A percentile compares a stretch with the other conserved stretches of the same genome.
These are phyloP conservation scores for Xylaria intraflava DNA, from an alignment of 495 filamentous ascomycete genomes.

Conservation along the genomic window DNA sequence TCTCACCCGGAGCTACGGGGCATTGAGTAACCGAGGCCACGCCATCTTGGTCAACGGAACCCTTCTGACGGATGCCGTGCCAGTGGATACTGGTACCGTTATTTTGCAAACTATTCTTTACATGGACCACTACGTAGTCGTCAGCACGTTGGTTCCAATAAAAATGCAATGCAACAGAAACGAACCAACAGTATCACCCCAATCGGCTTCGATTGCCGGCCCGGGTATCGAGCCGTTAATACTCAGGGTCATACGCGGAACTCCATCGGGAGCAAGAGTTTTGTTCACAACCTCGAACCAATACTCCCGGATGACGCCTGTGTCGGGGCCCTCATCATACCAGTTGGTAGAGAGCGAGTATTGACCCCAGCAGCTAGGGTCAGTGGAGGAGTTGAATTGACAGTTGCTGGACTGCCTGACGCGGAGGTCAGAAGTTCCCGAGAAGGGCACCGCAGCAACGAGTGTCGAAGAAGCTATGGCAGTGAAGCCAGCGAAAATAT, in stretches of 20 bases:
- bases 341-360: constrained; percentile 24
- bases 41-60: constrained; percentile 34
- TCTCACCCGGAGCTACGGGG: constrained; percentile 40
- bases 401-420: constrained; percentile 13
- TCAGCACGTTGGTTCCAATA: constrained; percentile 1
- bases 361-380: constrained; percentile 22
- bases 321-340: constrained; percentile 29
- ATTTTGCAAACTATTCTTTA: constrained; percentile 24
- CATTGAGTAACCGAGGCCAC: constrained; percentile 44
- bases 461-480: constrained; percentile 6
- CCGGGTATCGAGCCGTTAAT: constrained; percentile 43
- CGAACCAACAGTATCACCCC: constrained; percentile 40
- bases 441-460: constrained; percentile 4
- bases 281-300: constrained; percentile 39
- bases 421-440: not conserved
- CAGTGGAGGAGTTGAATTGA: constrained; percentile 16
- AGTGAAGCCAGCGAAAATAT: constrained; percentile 6
- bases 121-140: constrained; percentile 16
- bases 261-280: constrained; percentile 45
- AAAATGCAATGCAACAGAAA: not conserved
- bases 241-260: constrained; percentile 31
- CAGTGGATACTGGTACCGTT: constrained; percentile 52
- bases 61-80: constrained; percentile 39
- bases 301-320: constrained; percentile 40
- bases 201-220: constrained; percentile 36